A percentile compares a stretch with the other conserved stretches of the same genome.
phyloP scores from a whole-genome alignment of 805 yeast species.

The Yarrowia yakushimensis region DNA sequence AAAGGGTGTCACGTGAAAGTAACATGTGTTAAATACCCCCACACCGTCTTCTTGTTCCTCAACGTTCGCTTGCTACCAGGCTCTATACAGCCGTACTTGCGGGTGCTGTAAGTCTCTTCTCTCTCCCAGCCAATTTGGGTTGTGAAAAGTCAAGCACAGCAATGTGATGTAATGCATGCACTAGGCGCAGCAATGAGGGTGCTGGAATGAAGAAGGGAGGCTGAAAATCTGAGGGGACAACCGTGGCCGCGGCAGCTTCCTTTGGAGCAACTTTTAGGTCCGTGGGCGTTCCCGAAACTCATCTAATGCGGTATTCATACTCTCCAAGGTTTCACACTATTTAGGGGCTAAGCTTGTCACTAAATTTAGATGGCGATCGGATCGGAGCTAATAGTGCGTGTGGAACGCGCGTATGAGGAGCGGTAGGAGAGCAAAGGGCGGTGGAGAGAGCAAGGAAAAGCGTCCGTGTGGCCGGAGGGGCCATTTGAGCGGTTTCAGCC shows the following conservation, averaged over 20 bases:
- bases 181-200: background rate
- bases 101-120: background rate
- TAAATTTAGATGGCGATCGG: conserved; percentile 18
- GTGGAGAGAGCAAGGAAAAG: background rate
- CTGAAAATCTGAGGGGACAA: background rate
- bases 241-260: no score
- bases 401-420: background rate
- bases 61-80: background rate
- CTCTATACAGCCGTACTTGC: conserved; percentile 7
- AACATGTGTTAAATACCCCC: no score
- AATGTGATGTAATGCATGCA: background rate
- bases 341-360: background rate
- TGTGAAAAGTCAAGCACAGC: background rate
- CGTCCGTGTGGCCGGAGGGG: background rate
- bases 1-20: no score
- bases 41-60: no score
- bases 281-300: no score
- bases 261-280: no score
- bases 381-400: conserved; percentile 19
- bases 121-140: background rate
- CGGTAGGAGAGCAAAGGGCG: background rate
- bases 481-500: background rate
- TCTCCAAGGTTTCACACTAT: background rate
- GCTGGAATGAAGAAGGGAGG: background rate
- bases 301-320: no score